Conservation (phyloP, 2,329 filamentous ascomycete genomes). For the Pleoardoris graminearum region DNA sequence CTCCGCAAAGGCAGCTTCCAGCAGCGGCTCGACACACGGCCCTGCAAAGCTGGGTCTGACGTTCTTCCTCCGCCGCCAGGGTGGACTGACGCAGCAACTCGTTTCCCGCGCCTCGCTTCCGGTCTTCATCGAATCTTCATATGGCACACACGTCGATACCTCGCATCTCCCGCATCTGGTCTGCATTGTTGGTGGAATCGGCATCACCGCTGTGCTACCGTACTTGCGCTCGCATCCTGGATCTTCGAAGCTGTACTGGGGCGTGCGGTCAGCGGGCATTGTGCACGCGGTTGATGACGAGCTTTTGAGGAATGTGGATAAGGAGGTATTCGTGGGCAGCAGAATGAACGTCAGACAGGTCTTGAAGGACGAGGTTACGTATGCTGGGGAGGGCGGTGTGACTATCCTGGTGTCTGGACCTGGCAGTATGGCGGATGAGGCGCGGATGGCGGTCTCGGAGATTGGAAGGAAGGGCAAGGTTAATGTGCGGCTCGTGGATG, state of each 20-base stretch:
- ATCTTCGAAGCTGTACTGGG: conserved; percentile 13
- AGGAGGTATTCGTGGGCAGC: conserved; percentile 9
- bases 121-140: conserved; percentile 10
- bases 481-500: conserved; percentile 9
- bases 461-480: conserved; percentile 9
- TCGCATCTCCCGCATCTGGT: conserved; percentile 4
- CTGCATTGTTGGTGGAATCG: conserved; percentile 12
- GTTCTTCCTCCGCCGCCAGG: conserved; percentile 11
- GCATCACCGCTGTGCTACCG: conserved; percentile 15
- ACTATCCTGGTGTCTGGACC: conserved; percentile 13
- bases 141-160: conserved; percentile 3
- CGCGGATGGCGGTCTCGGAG: conserved; percentile 5
- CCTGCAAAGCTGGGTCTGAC: conserved; percentile 7
- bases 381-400: conserved; percentile 1
- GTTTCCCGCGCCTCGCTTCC: conserved; percentile 1
- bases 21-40: background rate
- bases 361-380: conserved; percentile 7
- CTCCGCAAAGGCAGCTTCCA: background rate
- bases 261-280: conserved; percentile 7
- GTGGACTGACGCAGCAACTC: conserved; percentile 8
- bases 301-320: conserved; percentile 4
- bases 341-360: conserved; percentile 9
- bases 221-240: conserved; percentile 12
- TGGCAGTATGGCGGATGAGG: conserved; percentile 12
- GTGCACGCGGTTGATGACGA: conserved; percentile 7